Percentiles rank a stretch among this genome's conserved stretches.
phyloP scores from a whole-genome alignment of 345 rosid species.

The Murraya koenigii region DNA sequence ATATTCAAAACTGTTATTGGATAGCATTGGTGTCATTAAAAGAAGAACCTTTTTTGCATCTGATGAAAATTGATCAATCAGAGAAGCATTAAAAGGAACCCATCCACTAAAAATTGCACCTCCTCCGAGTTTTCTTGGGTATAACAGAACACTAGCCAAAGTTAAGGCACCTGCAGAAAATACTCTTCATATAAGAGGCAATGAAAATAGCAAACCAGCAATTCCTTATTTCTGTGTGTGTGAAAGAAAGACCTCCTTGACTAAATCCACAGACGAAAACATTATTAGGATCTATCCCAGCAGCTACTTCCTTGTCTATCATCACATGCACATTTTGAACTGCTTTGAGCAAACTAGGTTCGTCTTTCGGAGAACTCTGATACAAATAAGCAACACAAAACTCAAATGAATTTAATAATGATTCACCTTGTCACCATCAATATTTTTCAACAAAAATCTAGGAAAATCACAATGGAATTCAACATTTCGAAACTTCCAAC shows the following conservation, averaged over 20 bases:
- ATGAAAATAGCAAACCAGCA: neutral
- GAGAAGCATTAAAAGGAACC: conserved; percentile 70
- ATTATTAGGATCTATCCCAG: conserved; percentile 60
- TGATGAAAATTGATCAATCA: conserved; percentile 39
- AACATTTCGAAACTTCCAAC: neutral
- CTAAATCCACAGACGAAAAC: conserved; percentile 79
- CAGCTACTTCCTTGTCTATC: conserved; percentile 68
- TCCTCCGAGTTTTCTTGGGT: conserved; percentile 81
- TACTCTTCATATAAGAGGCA: neutral
- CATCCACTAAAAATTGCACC: conserved; percentile 82
- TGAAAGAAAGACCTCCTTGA: conserved; percentile 72
- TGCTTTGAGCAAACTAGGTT: conserved; percentile 59
- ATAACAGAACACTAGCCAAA: conserved; percentile 69
- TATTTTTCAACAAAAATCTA: neutral
- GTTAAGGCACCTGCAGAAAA: conserved; percentile 69
- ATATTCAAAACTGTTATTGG: neutral
- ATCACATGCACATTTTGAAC: conserved; percentile 66
- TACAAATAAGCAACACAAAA: conserved; percentile 7
- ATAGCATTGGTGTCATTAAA: neutral
- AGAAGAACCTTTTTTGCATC: conserved; percentile 61
- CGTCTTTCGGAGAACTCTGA: conserved; percentile 73
- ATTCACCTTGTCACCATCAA: neutral
- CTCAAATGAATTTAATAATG: neutral
- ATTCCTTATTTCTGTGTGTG: neutral
- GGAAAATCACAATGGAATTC: neutral